Evolutionary conservation across 352 stramenopile species (phyloP).

Genomic region (Phytophthora crassamura): DNA sequence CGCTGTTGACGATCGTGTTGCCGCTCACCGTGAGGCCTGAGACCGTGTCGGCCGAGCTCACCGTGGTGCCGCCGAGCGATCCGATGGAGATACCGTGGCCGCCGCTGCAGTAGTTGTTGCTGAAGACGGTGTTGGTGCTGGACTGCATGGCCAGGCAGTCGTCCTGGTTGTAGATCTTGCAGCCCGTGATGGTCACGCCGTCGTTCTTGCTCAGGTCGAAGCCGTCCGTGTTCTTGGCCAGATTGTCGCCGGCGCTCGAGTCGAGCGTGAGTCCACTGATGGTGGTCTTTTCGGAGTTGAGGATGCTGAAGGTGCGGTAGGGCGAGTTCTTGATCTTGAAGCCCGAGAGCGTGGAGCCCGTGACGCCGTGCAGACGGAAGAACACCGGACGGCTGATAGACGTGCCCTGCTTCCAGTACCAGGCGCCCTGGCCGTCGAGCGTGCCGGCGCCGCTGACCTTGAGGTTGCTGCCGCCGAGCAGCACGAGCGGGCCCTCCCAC

Average conservation of each 20-base stretch:
- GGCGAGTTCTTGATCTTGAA: constrained; percentile 41
- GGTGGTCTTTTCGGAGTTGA: too few relatives aligned
- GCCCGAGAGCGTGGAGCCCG: constrained; percentile 34
- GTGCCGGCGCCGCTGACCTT: constrained; percentile 42
- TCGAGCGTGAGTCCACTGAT: too few relatives aligned
- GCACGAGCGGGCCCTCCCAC: constrained; percentile 43
- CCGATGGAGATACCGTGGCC: constrained; percentile 38
- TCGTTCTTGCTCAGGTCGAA: too few relatives aligned
- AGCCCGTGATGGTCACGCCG: too few relatives aligned
- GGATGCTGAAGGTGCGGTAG: too few relatives aligned
- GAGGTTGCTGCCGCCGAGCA: constrained; percentile 34
- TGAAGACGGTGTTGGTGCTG: too few relatives aligned
- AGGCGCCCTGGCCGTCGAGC: constrained; percentile 43
- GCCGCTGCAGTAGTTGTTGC: constrained; percentile 17
- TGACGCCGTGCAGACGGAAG: constrained; percentile 35
- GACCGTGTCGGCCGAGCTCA: constrained; percentile 21
- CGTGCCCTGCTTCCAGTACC: constrained; percentile 48
- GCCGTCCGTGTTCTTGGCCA: too few relatives aligned
- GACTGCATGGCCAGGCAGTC: too few relatives aligned
- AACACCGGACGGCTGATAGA: constrained; percentile 39
- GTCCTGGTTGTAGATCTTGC: too few relatives aligned
- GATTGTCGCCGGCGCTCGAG: too few relatives aligned
- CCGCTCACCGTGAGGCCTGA: constrained; percentile 20
- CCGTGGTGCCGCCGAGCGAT: constrained; percentile 23
- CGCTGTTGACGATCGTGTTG: constrained; percentile 28